Base-by-base conservation (phyloP, 1,284 basidiomycete species). In the Schizopora paradoxa region DNA sequence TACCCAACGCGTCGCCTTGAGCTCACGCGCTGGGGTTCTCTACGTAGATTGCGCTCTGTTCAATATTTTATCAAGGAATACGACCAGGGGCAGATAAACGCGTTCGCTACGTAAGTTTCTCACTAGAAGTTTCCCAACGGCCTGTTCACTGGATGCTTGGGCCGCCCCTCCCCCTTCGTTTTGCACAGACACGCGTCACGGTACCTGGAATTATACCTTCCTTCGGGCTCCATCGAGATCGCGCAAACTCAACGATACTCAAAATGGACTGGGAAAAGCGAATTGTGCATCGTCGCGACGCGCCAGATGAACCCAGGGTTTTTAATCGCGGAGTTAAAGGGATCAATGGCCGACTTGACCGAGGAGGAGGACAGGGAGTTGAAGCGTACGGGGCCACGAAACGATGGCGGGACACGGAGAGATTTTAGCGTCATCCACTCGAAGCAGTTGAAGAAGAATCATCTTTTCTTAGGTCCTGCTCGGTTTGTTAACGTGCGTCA, bases 361-460 rank as follows among this genome's bases (percentile, higher is more conserved):
- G 84, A 86, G 39, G 82, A 87, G 52, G 84, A 91, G 58, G 87
- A 90, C 58, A 77, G 76, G 61, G 85, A 88, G 53, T 74, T 91
- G 54, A 86, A 88, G 63, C 75, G 82, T 29, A 85, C 82, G 11
- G 80, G 84, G 61, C 67, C 74, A 43, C 58, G 63, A 33, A 58
- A 69, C 52, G 79, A 82, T 54, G 76, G 74, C 41, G 86, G 87
- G 53, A 85, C 86, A 48, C 74, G 87, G 45, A 74, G 86, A 56
- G 91, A 95, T 61, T 95, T 94, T 59, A 91, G 87, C 59, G 89
- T 95, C 56, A 90, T 94, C 48, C 86, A 91, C 61, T 91, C 87
- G 33, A 86, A 86, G 54, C 81, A 88, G 58, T 84, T 90, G 72
- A 89, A 91, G 67, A 91, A 89, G 69, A 92, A 91, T 58, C 88